Conservation (phyloP, 83 land plant genomes). For the Thuja plicata region DNA sequence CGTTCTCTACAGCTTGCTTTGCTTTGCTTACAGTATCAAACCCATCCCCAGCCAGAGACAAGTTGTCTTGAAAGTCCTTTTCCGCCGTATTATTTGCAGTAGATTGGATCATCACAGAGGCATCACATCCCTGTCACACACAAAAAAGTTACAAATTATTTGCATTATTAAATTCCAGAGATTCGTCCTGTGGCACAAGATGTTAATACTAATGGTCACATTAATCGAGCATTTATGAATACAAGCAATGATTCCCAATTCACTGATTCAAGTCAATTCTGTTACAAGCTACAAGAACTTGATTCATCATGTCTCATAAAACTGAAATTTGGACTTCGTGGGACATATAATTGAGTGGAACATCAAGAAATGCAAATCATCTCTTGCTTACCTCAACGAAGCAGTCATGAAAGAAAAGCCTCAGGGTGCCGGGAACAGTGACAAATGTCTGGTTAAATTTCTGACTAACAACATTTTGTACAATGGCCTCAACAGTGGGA, state of each 20-base stretch:
- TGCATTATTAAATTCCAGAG: too few relatives aligned
- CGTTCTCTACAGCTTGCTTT: conserved; percentile 37
- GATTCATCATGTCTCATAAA: too few relatives aligned
- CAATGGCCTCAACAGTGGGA: conserved; percentile 39
- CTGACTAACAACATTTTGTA: conserved; percentile 20
- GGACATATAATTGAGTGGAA: not conserved
- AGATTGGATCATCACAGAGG: conserved; percentile 39
- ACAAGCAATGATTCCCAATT: not conserved
- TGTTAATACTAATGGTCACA: not conserved
- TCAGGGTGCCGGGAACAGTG: conserved; percentile 29
- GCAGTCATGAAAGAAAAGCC: conserved; percentile 67
- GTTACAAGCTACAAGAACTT: not conserved
- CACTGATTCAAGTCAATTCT: not conserved
- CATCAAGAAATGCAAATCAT: not conserved
- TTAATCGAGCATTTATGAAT: not conserved
- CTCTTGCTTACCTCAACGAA: conserved; percentile 33
- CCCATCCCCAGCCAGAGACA: conserved; percentile 47
- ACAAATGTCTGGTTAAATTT: conserved; percentile 23
- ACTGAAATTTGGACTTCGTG: not conserved
- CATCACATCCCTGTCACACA: conserved; percentile 48
- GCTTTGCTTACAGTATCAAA: conserved; percentile 46
- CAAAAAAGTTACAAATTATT: not conserved
- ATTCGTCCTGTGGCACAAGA: not conserved
- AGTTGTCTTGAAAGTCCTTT: conserved; percentile 42
- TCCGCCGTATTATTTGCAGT: conserved; percentile 30